A percentile compares a stretch with the other conserved stretches of the same genome.
Conservation (phyloP, 2,329 filamentous ascomycete genomes). For the Stemphylium vesicarium region DNA sequence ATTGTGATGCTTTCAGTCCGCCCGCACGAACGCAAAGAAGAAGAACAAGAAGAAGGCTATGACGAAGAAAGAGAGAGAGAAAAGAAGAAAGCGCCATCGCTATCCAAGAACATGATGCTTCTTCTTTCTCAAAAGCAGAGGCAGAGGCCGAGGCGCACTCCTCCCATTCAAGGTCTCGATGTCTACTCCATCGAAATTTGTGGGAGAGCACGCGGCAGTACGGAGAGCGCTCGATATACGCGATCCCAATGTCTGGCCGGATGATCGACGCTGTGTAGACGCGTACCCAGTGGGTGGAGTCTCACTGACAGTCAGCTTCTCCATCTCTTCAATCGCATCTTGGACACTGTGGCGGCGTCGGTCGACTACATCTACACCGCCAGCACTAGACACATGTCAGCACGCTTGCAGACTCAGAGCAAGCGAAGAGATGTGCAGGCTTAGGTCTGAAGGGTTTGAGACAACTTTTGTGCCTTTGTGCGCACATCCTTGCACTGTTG, state of each 20-base stretch:
- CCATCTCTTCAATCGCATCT: not conserved
- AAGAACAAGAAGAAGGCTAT: not conserved
- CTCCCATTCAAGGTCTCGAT: not conserved
- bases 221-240: not conserved
- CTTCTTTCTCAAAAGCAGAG: slow-evolving; percentile 11
- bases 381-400: slow-evolving; percentile 5
- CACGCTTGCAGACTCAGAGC: slow-evolving; percentile 6
- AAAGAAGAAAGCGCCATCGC: slow-evolving; percentile 9
- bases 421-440: not conserved
- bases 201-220: not conserved
- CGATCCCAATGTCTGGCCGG: not conserved
- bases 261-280: not conserved
- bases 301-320: not conserved
- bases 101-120: slow-evolving; percentile 12
- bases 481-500: slow-evolving; percentile 42
- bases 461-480: slow-evolving; percentile 39
- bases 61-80: too few relatives aligned
- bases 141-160: not conserved
- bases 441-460: slow-evolving; percentile 23
- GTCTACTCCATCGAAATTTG: not conserved
- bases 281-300: not conserved
- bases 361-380: not conserved
- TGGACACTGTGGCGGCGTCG: not conserved
- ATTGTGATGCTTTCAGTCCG: not conserved
- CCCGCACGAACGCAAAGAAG: not conserved